Conservation (phyloP, 2,329 filamentous ascomycete species). For the Aspergillus quadricinctus region DNA sequence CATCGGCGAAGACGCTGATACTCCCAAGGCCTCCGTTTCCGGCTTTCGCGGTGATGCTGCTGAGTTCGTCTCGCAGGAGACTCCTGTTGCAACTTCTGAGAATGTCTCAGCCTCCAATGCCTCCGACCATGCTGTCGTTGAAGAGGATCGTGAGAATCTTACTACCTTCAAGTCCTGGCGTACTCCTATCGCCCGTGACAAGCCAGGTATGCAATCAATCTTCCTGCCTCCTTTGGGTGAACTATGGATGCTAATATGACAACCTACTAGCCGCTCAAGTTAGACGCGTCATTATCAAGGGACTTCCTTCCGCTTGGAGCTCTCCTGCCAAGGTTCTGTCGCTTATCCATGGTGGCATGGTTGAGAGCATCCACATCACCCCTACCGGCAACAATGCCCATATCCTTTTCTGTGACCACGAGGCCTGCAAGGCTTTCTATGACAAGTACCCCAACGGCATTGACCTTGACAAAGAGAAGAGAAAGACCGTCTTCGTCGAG, state of each 20-base stretch:
- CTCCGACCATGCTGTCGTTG: neutral
- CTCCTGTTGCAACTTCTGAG: neutral
- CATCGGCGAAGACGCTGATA: neutral
- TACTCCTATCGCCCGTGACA: constrained; percentile 19
- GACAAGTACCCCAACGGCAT: constrained; percentile 36
- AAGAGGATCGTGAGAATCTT: constrained; percentile 26
- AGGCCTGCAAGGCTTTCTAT: constrained; percentile 33
- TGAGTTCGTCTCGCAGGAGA: neutral
- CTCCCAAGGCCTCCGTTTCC: neutral
- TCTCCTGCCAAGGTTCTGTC: constrained; percentile 31
- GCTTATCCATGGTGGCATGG: constrained; percentile 35
- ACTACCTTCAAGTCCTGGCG: constrained; percentile 31
- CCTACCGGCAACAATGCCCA: constrained; percentile 21
- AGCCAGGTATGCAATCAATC: constrained; percentile 20
- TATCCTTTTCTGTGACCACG: constrained; percentile 33
- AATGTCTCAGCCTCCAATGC: neutral
- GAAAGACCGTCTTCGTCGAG: constrained; percentile 32
- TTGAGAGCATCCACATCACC: constrained; percentile 30
- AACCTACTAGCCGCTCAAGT: constrained; percentile 18
- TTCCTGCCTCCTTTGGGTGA: neutral
- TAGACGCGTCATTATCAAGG: constrained; percentile 31
- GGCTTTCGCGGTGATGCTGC: neutral
- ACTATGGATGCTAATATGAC: neutral
- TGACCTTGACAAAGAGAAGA: constrained; percentile 25
- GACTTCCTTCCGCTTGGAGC: constrained; percentile 31